Evolutionary conservation across 179 eudicot species (phyloP), one percentile per base, ranked within the genome.

Genomic region (Actinidia chinensis): DNA sequence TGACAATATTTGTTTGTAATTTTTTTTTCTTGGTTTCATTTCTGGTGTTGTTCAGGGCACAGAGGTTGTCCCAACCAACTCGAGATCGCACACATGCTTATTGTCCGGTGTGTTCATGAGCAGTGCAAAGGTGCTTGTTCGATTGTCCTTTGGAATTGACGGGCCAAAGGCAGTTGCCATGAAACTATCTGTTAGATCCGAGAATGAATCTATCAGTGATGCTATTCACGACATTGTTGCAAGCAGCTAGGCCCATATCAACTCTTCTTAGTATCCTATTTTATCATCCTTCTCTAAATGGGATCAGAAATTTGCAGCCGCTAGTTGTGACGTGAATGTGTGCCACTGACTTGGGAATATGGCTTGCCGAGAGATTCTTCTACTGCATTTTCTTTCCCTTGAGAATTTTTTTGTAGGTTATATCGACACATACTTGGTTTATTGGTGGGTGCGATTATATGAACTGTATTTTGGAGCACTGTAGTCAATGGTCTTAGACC

Each of bases 221-320:
- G 88, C 93, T 36, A 91, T 94, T 77, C 98, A 94, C 18, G 98
- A 94, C 83, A 90, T 93, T 14, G 97, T 94, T 72, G 94, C 97
- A 14, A 94, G 92, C 80, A 93, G 98, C 77, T 93, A 89, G 83
- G 51, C 74, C 22, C 7, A 55, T 77, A 20, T 75, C 78, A 60
- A 13, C 42, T 22, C 5, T 74, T 22, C 40, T 8, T 20, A 6
- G 20, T 12, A 12, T 28, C 14, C 36, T 22, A 10, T 43, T 50
- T 25, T 28, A 2, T 44, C 14, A 11, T 36, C 33, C 47, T 14
- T 48, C 28, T 64, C 47, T 63, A 7, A 64, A 63, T 48, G 78
- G 50, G 46, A 48, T 48, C 14, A 1, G 61, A 76, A 63, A 51
- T 76, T 12, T 33, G n/a, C 7, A 48, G 72, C 72, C 20, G 63